Percentiles rank a stretch among this genome's conserved stretches.
Evolutionary conservation across 2,329 filamentous ascomycete genomes (phyloP).

Genomic region (Stemphylium lycopersici): DNA sequence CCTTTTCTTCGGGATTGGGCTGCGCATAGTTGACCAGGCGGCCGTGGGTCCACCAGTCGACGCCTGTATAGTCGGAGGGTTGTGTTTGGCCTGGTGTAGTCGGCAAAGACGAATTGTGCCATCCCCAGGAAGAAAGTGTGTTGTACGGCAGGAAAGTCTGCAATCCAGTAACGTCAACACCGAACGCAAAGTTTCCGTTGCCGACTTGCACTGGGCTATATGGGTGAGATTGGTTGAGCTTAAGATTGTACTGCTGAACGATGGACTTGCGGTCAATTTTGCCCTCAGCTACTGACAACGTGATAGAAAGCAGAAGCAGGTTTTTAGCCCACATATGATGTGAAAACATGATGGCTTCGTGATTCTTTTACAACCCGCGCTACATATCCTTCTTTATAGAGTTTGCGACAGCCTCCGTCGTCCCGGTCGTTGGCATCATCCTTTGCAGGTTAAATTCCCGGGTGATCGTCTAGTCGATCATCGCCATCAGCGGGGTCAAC

Average conservation of each 20-base stretch:
- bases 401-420: slow-evolving; percentile 1
- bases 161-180: slow-evolving; percentile 54
- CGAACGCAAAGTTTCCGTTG: slow-evolving; percentile 58
- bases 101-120: slow-evolving; percentile 56
- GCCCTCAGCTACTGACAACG: slow-evolving; percentile 8
- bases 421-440: slow-evolving; percentile 12
- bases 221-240: slow-evolving; percentile 55
- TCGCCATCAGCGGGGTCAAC: slow-evolving; percentile 25
- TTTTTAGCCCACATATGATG: slow-evolving; percentile 1
- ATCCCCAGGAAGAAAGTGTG: slow-evolving; percentile 54
- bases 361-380: neutral
- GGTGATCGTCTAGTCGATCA: slow-evolving; percentile 26
- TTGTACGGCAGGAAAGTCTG: slow-evolving; percentile 54
- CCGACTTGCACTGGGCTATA: slow-evolving; percentile 60
- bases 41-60: slow-evolving; percentile 55
- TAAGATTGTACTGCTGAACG: slow-evolving; percentile 53
- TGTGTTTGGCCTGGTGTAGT: slow-evolving; percentile 44
- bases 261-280: slow-evolving; percentile 40
- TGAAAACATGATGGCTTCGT: slow-evolving; percentile 14
- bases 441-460: slow-evolving; percentile 32
- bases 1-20: slow-evolving; percentile 49
- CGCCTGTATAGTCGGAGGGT: slow-evolving; percentile 48
- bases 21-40: slow-evolving; percentile 53
- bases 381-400: slow-evolving; percentile 9
- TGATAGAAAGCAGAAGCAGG: slow-evolving; percentile 7